phyloP scores from a whole-genome alignment of 2,329 filamentous ascomycete genomes.

The Colletotrichum chlorophyti region DNA sequence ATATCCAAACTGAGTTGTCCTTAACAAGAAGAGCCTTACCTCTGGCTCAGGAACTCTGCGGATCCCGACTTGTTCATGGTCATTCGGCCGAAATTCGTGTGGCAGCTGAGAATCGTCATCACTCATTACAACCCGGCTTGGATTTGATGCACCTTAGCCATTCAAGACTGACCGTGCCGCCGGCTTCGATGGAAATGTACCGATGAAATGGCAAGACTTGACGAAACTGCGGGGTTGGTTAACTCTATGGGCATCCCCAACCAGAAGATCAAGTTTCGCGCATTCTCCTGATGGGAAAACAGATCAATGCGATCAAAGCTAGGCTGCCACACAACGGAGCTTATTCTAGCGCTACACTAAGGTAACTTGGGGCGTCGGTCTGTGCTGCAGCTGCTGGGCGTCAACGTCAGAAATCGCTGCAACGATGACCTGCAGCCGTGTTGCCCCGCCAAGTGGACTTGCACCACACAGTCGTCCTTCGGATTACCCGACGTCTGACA shows the following conservation, averaged over 20 bases:
- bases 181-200: too few species aligned
- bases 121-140: too few species aligned
- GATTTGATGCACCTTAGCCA: too few species aligned
- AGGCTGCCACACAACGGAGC: constrained; percentile 22
- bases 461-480: background rate
- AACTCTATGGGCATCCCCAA: too few species aligned
- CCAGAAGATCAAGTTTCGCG: background rate
- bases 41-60: too few species aligned
- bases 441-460: constrained; percentile 10
- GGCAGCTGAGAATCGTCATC: too few species aligned
- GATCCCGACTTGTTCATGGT: too few species aligned
- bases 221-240: constrained; percentile 7
- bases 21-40: too few species aligned
- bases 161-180: too few species aligned
- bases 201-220: too few species aligned
- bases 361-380: constrained; percentile 10
- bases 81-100: too few species aligned
- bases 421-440: constrained; percentile 7
- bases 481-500: background rate
- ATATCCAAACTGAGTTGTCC: too few species aligned
- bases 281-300: background rate
- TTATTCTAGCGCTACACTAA: constrained; percentile 5
- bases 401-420: constrained; percentile 15
- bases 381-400: constrained; percentile 13
- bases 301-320: constrained; percentile 8